Conservation (phyloP, 2,329 filamentous ascomycete genomes). For the Phaeophleospora eucalypticola region DNA sequence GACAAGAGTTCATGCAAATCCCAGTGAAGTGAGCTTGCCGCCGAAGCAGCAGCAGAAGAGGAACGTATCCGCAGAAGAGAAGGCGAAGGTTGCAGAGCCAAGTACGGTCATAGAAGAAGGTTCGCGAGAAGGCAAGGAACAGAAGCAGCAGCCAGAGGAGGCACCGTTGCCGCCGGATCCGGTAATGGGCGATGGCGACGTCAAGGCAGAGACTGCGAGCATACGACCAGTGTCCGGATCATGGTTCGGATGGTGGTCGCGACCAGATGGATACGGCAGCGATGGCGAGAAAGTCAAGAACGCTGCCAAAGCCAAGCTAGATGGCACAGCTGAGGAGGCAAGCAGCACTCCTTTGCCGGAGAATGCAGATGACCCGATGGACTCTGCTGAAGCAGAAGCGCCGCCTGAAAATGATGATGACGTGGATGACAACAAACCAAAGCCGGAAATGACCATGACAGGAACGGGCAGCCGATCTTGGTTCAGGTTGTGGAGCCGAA, state of each 20-base stretch:
- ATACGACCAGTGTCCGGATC: slow-evolving; percentile 25
- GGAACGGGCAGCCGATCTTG: slow-evolving; percentile 36
- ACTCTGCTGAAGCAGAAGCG: slow-evolving; percentile 3
- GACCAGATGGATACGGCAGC: slow-evolving; percentile 44
- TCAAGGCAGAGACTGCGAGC: slow-evolving; percentile 22
- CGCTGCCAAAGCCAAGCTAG: slow-evolving; percentile 25
- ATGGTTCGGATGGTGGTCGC: slow-evolving; percentile 50
- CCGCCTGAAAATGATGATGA: slow-evolving; percentile 7
- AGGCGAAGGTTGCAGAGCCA: slow-evolving; percentile 19
- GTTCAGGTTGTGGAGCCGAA: slow-evolving; percentile 49
- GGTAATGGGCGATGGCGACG: slow-evolving; percentile 28
- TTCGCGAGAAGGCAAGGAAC: slow-evolving; percentile 12
- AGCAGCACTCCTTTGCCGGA: slow-evolving; percentile 37
- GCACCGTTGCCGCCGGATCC: slow-evolving; percentile 45
- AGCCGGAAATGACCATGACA: slow-evolving; percentile 24
- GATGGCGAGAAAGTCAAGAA: slow-evolving; percentile 34
- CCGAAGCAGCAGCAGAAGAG: slow-evolving; percentile 26
- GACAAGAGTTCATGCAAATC: slow-evolving; percentile 44
- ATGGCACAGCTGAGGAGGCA: slow-evolving; percentile 34
- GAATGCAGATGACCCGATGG: neutral
- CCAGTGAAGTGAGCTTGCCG: slow-evolving; percentile 27
- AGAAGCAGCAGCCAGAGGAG: slow-evolving; percentile 28
- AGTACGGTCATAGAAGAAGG: slow-evolving; percentile 10
- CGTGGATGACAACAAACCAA: slow-evolving; percentile 4
- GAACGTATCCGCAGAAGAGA: slow-evolving; percentile 19